These are phyloP conservation scores for Dioscorea alata DNA, from an alignment of 106 monocot species.

Conservation along the genomic window DNA sequence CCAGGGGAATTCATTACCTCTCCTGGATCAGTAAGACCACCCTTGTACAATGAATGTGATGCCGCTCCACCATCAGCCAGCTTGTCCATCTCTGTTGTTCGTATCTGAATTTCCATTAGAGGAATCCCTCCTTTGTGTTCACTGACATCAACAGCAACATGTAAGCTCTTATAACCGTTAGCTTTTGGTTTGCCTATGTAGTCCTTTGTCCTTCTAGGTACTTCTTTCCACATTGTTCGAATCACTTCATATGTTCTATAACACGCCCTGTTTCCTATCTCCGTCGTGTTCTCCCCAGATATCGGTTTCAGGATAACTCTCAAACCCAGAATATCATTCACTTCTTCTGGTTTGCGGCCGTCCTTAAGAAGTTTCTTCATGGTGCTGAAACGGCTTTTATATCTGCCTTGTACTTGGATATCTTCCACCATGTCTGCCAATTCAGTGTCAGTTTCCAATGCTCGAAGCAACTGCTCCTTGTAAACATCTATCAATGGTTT, in stretches of 20 bases:
- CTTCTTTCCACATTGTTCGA: conserved; percentile 62
- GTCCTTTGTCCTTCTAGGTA: conserved; percentile 73
- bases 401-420: conserved; percentile 62
- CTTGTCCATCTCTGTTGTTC: conserved; percentile 80
- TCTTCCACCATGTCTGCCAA: conserved; percentile 50
- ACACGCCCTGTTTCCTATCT: conserved; percentile 57
- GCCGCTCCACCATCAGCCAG: conserved; percentile 75
- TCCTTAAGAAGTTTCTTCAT: conserved; percentile 95
- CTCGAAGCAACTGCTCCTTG: conserved; percentile 53
- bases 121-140: conserved; percentile 30
- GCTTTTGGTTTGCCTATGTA: conserved; percentile 73
- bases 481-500: conserved; percentile 41
- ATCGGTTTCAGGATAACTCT: conserved; percentile 63
- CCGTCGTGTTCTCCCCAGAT: conserved; percentile 14
- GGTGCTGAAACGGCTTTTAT: conserved; percentile 90
- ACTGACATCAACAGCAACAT: conserved; percentile 71
- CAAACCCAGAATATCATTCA: conserved; percentile 83
- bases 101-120: conserved; percentile 93
- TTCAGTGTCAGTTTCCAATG: conserved; percentile 44
- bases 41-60: conserved; percentile 94
- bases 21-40: conserved; percentile 79
- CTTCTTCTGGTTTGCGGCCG: conserved; percentile 81
- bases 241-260: conserved; percentile 58
- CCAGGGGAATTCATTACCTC: conserved; percentile 41
- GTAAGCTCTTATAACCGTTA: conserved; percentile 92